A percentile compares a stretch with the other conserved stretches of the same genome.
Conservation (phyloP, 208 protist genomes). For the Trypanosomatidae sp. region DNA sequence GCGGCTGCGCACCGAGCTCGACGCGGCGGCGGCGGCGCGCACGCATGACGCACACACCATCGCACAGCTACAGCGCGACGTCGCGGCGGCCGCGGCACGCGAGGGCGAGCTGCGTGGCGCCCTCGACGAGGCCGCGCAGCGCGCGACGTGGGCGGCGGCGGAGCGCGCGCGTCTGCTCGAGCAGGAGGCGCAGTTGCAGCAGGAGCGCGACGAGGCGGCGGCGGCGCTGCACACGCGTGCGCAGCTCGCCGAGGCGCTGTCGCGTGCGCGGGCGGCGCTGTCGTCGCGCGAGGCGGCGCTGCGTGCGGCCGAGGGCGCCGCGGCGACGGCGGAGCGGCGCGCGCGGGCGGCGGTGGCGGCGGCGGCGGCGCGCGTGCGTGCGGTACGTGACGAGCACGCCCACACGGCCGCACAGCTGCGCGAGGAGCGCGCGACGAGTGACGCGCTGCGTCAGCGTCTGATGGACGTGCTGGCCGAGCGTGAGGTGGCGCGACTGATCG, state of each 20-base stretch:
- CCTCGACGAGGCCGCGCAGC: slow-evolving; percentile 30
- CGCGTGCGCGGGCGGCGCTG: slow-evolving; percentile 33
- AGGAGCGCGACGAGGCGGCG: slow-evolving; percentile 29
- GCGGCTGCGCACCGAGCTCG: slow-evolving; percentile 13
- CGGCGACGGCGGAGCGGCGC: slow-evolving; percentile 12
- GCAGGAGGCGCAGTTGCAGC: slow-evolving; percentile 24
- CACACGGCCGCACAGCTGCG: slow-evolving; percentile 28
- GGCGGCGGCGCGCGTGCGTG: slow-evolving; percentile 17
- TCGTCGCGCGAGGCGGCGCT: slow-evolving; percentile 31
- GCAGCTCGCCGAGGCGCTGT: slow-evolving; percentile 18
- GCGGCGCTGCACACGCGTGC: slow-evolving; percentile 12
- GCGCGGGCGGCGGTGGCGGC: slow-evolving; percentile 37
- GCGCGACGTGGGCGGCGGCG: slow-evolving; percentile 33
- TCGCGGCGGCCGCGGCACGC: slow-evolving; percentile 10
- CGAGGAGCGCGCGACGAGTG: slow-evolving; percentile 24
- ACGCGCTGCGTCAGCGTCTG: slow-evolving; percentile 38
- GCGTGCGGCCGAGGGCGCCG: slow-evolving; percentile 15
- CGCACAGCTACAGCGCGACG: slow-evolving; percentile 3
- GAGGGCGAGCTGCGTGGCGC: slow-evolving; percentile 11
- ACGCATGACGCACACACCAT: slow-evolving; percentile 6
- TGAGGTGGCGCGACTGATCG: slow-evolving; percentile 10
- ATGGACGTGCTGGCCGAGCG: slow-evolving; percentile 37
- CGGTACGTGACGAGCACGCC: slow-evolving; percentile 29
- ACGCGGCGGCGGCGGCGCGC: slow-evolving; percentile 18
- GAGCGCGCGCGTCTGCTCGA: slow-evolving; percentile 23